Base-by-base conservation (phyloP, 768 basidiomycete species). In the Leccinum subtestaceum region DNA sequence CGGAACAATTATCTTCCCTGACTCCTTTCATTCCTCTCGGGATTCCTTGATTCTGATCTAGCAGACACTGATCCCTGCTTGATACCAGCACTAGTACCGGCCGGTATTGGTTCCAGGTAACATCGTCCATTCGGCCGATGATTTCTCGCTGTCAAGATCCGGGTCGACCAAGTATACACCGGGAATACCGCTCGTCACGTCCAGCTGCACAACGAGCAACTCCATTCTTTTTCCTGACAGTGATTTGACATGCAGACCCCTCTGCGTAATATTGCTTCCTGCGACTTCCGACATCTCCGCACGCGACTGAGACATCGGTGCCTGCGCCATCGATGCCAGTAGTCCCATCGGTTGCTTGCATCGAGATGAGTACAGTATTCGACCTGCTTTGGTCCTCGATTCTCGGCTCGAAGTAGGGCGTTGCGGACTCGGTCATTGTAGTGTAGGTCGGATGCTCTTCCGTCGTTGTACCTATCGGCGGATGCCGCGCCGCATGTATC, bases 271-370 rank as follows among this genome's bases (percentile, higher is more conserved):
- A 50, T 57, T 54, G 34, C 34, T 57, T 62, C 51, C 53, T 55
- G 53, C n/a, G 23, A 65, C 36, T 12, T 43, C 53, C 53, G 52
- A 51, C 55, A 23, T 17, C 31, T 23, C 40, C 40, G 38, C 55
- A 49, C 53, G 45, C 29, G 55, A 36, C 47, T 57, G 58, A 67
- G 53, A 64, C 57, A 67, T 40, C 21, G 54, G 52, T 52, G 45
- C 61, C 55, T 56, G 40, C 10, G 12, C 19, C 19, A 19, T 48
- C 25, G 47, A 55, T 53, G 47, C 47, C 21, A 53, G 31, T 13
- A 19, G 19, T 13, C 12, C n/a, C 32, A 32, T 34, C 15, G 43
- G 32, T 47, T 25, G 3, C 43, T 36, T 25, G 25, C 29, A 25
- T 23, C 34, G 48, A 50, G 38, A 52, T 32, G n/a, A 29, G 27